Percentiles rank a stretch among this genome's conserved stretches.
phyloP scores from a whole-genome alignment of 2,329 filamentous ascomycete genomes.

The Aureobasidium sp. region DNA sequence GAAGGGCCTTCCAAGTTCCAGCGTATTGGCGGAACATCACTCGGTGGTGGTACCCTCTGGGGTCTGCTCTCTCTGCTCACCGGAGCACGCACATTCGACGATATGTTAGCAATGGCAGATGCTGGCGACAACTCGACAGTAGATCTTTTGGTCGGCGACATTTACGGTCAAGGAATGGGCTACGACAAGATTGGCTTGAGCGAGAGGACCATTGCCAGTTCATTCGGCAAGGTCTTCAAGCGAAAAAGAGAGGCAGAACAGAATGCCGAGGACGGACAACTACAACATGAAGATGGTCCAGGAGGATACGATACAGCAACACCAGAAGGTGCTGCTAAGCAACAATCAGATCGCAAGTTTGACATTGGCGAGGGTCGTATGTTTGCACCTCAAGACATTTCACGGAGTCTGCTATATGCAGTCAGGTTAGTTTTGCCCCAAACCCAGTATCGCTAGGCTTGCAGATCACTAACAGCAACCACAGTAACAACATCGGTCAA shows the following conservation, averaged over 20 bases:
- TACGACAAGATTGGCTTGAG: conserved; percentile 96
- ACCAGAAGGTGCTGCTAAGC: conserved; percentile 16
- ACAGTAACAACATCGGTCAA: conserved; percentile 93
- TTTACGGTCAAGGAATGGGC: conserved; percentile 93
- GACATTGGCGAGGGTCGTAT: conserved; percentile 35
- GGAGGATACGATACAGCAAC: conserved; percentile 14
- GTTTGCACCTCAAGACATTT: conserved; percentile 80
- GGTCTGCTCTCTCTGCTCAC: conserved; percentile 85
- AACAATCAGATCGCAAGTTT: conserved; percentile 25
- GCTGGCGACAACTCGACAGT: conserved; percentile 86
- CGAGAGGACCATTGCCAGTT: conserved; percentile 89
- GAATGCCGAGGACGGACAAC: conserved; percentile 65
- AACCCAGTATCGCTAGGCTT: not conserved
- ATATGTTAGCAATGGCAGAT: conserved; percentile 90
- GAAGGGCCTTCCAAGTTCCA: conserved; percentile 79
- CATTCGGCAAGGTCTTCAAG: conserved; percentile 93
- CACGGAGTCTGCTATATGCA: conserved; percentile 83
- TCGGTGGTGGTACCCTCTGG: conserved; percentile 97
- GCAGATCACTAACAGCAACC: conserved; percentile 19
- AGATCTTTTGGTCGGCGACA: conserved; percentile 95
- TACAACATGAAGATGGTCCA: conserved; percentile 40
- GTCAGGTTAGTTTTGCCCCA: conserved; percentile 46
- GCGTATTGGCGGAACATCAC: conserved; percentile 87
- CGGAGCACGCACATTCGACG: conserved; percentile 90
- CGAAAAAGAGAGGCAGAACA: conserved; percentile 79